A percentile compares a stretch with the other conserved stretches of the same genome.
phyloP scores from a whole-genome alignment of 1,284 basidiomycete genomes.

The Cutaneotrichosporon cyanovorans region DNA sequence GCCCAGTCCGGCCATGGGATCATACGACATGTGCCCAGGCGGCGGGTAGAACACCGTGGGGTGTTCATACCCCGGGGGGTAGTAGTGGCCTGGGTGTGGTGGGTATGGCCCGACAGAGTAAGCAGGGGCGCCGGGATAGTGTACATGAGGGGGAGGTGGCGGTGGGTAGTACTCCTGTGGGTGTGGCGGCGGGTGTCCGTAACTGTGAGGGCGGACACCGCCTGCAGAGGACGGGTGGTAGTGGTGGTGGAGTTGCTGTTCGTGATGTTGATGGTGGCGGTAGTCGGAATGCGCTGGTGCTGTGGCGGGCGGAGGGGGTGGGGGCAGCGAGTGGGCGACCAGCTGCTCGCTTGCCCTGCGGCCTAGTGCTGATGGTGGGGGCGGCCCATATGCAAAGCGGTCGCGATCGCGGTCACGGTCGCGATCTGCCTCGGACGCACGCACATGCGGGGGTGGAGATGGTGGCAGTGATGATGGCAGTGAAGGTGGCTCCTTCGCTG shows the following conservation, averaged over 20 bases:
- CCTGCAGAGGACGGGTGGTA: too few relatives aligned
- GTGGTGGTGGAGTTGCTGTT: too few relatives aligned
- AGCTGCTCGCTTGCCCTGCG: not conserved
- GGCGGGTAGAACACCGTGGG: not conserved
- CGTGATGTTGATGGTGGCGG: slow-evolving; percentile 1
- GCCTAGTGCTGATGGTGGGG: not conserved
- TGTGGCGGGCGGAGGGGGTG: not conserved
- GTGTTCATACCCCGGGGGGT: not conserved
- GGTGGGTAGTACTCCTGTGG: not conserved
- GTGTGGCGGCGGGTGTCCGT: too few relatives aligned
- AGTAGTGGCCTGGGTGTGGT: not conserved
- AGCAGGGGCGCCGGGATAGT: not conserved
- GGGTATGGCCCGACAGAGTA: too few relatives aligned
- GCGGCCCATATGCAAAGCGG: not conserved
- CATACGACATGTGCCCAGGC: not conserved
- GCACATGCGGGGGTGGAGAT: not conserved
- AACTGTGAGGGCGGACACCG: too few relatives aligned
- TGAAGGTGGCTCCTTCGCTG: not conserved
- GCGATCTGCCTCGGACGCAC: not conserved
- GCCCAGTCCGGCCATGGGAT: slow-evolving; percentile 7
- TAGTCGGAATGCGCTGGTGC: not conserved
- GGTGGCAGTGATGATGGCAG: too few relatives aligned
- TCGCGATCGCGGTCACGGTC: not conserved
- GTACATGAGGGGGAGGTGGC: not conserved
- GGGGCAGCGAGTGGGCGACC: not conserved